Base-by-base conservation (phyloP, 805 yeast species). In the Starmera caribaea region DNA sequence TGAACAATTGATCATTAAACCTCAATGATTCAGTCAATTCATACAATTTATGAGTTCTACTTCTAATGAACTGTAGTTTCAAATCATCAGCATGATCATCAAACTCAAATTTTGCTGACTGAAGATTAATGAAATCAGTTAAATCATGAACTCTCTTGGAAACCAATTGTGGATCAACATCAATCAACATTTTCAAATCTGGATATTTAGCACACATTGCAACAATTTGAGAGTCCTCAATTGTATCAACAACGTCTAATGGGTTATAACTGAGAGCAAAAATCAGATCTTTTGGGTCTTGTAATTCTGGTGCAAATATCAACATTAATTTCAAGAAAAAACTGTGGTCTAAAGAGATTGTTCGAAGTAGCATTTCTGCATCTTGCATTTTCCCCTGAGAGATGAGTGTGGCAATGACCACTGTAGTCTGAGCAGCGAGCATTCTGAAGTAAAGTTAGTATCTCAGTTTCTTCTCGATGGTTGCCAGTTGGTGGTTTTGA, bases 1-100 rank as follows among this genome's bases (percentile, higher is more conserved):
- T 24, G 53, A 62, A 58, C 28, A 63, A 38, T 2, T 46, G 42
- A 24, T 45, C 45, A 34, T 53, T 51, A 16, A 45, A 47, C 16
- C 32, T 28, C 3, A 41, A 28, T 10, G 36, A 43, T 8, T 37
- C 13, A 14, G 32, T 14, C 8, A 34, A 7, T 4, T n/a, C 5
- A 10, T 37, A 44, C 8, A 34, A 9, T 15, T 39, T 38, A 24
- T 46, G 42, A 16, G 39, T 26, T 15, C 40, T 30, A 2, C 46
- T 41, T 32, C 42, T 39, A 26, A 49, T 34, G 29, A 45, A 45
- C 10, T 13, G 21, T 9, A 31, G 14, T 17, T 9, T 12, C 9
- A 31, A 16, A 13, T 35, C 28, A 8, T 24, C 27, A 32, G 21
- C 11, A 4, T 4, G 4, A 8, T 34, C 24, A 11, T 14, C 12